Base-by-base conservation (phyloP, 2,329 filamentous ascomycete species). In the Capronia coronata region DNA sequence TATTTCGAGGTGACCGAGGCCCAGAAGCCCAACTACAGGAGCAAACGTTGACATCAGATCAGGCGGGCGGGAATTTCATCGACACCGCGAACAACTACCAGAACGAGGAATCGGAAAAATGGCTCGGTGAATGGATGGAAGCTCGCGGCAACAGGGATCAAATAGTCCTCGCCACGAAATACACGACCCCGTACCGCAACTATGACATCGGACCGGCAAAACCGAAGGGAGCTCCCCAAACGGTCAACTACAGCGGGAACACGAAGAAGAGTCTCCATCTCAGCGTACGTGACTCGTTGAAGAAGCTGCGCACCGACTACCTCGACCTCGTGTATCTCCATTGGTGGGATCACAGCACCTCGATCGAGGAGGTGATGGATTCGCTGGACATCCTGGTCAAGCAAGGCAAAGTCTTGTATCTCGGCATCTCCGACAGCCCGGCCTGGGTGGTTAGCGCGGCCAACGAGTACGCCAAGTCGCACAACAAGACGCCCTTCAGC, bases 31-130 rank as follows among this genome's bases (percentile, higher is more conserved):
- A 10, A 10, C 5, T 6, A 27, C 10, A 5, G 25, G 5, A 27
- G 25, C 7, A n/a, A 6, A 32, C 29, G 6, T 9, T 9, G n/a
- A 7, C 29, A 32, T 32, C 11, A 9, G 29, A 11, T n/a, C 11
- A 37, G 34, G 34, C 34, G 8, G 81, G 81, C 2, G 84, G 84
- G 14, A 87, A 87, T 67, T 87, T 87, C 64, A 82, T 87, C 61
- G 84, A 87, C 64, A 86, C 82, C 42, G 51, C 56, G 75, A 84
- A 80, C 67, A 82, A 81, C 64, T 86, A 87, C 66, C 82, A 84
- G 57, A 68, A 71, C 50, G 74, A 84, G 64, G 65, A 82, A 58
- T 78, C 78, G 1, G 83, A 87, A 65, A 65, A 60, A 45, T 83
- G 82, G 78, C 69, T 87, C 47, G 84, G 84, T 22, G 80, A 84